A percentile compares a stretch with the other conserved stretches of the same genome.
phyloP scores from a whole-genome alignment of 208 protist genomes.

The Crithidia acanthocephali region DNA sequence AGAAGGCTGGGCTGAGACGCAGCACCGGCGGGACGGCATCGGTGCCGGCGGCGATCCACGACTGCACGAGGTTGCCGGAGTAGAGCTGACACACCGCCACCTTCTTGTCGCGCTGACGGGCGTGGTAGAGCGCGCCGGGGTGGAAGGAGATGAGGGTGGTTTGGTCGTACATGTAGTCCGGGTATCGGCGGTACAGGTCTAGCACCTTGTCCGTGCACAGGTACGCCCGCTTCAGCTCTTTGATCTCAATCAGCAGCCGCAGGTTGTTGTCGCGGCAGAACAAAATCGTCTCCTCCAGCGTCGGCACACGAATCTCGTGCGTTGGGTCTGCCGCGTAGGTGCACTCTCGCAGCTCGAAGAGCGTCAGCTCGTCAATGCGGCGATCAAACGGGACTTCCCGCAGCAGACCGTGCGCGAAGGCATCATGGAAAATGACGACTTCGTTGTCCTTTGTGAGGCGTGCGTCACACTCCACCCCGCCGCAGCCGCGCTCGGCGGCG shows the following conservation, averaged over 20 bases:
- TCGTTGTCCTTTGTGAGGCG: constrained; percentile 90
- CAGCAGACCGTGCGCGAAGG: constrained; percentile 48
- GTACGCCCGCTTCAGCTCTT: constrained; percentile 55
- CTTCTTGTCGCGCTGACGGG: constrained; percentile 60
- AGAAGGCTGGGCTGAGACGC: constrained; percentile 56
- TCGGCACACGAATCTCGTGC: constrained; percentile 74
- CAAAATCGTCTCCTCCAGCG: constrained; percentile 84
- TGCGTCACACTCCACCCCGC: constrained; percentile 85
- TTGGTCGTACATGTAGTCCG: constrained; percentile 89
- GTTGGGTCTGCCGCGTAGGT: constrained; percentile 70
- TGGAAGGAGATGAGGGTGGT: constrained; percentile 88
- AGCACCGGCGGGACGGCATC: constrained; percentile 46
- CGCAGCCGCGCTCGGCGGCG: constrained; percentile 66
- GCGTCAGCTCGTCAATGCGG: constrained; percentile 74
- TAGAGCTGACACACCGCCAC: constrained; percentile 85
- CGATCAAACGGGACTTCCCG: constrained; percentile 42
- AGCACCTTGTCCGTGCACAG: constrained; percentile 81
- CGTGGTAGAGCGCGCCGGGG: constrained; percentile 72
- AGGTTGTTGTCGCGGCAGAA: constrained; percentile 81
- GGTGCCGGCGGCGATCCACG: constrained; percentile 26
- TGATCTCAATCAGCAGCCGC: constrained; percentile 90
- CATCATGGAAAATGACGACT: constrained; percentile 86
- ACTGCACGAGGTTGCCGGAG: constrained; percentile 41
- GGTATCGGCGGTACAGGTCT: constrained; percentile 82
- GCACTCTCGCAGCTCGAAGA: constrained; percentile 76